Evolutionary conservation across 164 flowering plant genomes (phyloP).

Genomic region (grape (Vitis vinifera)): ASM3070453v1 NC_081811.1:2154501-2155000

Average conservation of each 20-base stretch:
- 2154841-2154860: conserved; percentile 75
- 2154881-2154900: conserved; percentile 56
- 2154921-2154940: background rate
- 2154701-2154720: background rate
- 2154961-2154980: too few species aligned
- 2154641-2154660: conserved; percentile 79
- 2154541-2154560: conserved; percentile 10
- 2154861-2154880: conserved; percentile 73
- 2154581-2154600: conserved; percentile 91
- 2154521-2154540: background rate
- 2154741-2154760: background rate
- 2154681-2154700: conserved; percentile 37
- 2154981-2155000: too few species aligned
- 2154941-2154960: background rate
- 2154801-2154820: too few species aligned
- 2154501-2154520: background rate
- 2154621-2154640: conserved; percentile 85
- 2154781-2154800: background rate
- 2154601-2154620: conserved; percentile 83
- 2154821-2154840: background rate
- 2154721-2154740: background rate
- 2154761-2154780: background rate
- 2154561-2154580: conserved; percentile 87
- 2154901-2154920: conserved; percentile 40
- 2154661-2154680: conserved; percentile 75